These are phyloP conservation scores for Gremmenia infestans DNA, from an alignment of 2,329 filamentous ascomycete genomes.

Conservation along the genomic window DNA sequence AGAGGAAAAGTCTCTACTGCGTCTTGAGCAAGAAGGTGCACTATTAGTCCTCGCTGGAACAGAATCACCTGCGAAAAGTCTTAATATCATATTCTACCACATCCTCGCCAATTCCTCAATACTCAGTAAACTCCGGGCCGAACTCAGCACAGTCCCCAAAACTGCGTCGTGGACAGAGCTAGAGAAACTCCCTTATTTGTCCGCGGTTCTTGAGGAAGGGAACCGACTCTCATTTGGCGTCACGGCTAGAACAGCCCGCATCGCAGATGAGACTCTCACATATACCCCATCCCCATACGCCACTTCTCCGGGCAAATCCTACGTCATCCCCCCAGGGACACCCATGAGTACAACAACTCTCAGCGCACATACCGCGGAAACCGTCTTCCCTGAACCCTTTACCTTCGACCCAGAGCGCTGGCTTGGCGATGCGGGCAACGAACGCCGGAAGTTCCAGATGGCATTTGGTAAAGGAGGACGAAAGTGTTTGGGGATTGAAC, in stretches of 20 bases:
- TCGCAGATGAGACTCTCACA: conserved; percentile 13
- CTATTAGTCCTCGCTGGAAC: conserved; percentile 32
- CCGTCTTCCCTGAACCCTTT: conserved; percentile 26
- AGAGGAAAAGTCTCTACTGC: conserved; percentile 29
- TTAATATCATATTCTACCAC: conserved; percentile 32
- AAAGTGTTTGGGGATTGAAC: conserved; percentile 35
- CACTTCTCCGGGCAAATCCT: conserved; percentile 3
- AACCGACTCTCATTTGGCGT: conserved; percentile 30
- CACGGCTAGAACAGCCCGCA: conserved; percentile 26
- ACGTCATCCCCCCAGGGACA: conserved; percentile 17
- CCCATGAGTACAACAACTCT: conserved; percentile 14
- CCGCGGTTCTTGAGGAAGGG: conserved; percentile 30
- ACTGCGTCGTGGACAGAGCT: conserved; percentile 8
- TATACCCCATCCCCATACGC: conserved; percentile 3
- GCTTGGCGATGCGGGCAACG: conserved; percentile 29
- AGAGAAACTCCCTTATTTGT: conserved; percentile 27
- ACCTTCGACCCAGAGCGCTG: conserved; percentile 35
- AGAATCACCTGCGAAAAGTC: conserved; percentile 32
- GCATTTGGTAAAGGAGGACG: conserved; percentile 38
- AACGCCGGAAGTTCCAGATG: conserved; percentile 31
- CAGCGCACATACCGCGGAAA: conserved; percentile 26
- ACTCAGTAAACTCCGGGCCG: conserved; percentile 27
- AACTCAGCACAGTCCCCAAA: conserved; percentile 25
- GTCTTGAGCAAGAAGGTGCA: conserved; percentile 31
- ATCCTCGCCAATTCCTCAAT: conserved; percentile 31